Evolutionary conservation across 441 rosid genomes (phyloP).

Genomic region (Eruca vesicaria): DNA sequence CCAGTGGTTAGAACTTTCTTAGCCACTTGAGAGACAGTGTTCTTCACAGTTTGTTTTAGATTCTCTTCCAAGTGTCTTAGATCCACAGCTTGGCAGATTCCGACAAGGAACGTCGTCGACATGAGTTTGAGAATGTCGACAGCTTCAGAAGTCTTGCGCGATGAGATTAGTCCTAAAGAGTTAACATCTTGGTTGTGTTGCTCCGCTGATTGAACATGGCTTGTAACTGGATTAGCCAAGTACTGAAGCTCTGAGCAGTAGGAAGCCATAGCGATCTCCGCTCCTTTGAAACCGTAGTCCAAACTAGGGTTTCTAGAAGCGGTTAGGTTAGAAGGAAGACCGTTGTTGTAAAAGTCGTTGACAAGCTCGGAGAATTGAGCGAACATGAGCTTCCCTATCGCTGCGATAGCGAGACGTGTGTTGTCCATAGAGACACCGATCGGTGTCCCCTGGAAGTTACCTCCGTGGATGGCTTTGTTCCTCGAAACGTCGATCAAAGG

Average conservation of each 20-base stretch:
- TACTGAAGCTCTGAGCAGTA: conserved; percentile 81
- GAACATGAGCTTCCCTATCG: conserved; percentile 61
- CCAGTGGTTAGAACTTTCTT: conserved; percentile 32
- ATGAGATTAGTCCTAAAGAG: conserved; percentile 48
- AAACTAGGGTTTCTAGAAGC: conserved; percentile 68
- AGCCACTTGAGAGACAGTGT: conserved; percentile 35
- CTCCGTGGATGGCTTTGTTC: no score
- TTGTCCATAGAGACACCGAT: conserved; percentile 67
- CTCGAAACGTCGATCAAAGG: no score
- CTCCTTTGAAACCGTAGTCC: conserved; percentile 91
- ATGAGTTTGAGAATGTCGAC: conserved; percentile 43
- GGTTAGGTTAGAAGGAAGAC: conserved; percentile 76
- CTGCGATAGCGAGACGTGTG: conserved; percentile 29
- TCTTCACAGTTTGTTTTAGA: conserved; percentile 39
- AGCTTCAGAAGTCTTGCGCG: conserved; percentile 70
- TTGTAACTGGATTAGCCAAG: conserved; percentile 48
- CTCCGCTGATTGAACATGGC: conserved; percentile 38
- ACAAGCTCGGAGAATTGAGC: conserved; percentile 89
- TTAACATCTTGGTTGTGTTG: conserved; percentile 41
- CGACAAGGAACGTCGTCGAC: conserved; percentile 37
- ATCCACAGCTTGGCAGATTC: conserved; percentile 37
- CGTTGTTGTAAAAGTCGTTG: conserved; percentile 89
- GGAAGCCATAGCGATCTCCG: conserved; percentile 84
- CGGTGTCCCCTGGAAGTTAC: conserved; percentile 90
- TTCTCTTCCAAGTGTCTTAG: conserved; percentile 60